phyloP scores from a whole-genome alignment of 345 rosid species.

The Eucalyptus curtisii region DNA sequence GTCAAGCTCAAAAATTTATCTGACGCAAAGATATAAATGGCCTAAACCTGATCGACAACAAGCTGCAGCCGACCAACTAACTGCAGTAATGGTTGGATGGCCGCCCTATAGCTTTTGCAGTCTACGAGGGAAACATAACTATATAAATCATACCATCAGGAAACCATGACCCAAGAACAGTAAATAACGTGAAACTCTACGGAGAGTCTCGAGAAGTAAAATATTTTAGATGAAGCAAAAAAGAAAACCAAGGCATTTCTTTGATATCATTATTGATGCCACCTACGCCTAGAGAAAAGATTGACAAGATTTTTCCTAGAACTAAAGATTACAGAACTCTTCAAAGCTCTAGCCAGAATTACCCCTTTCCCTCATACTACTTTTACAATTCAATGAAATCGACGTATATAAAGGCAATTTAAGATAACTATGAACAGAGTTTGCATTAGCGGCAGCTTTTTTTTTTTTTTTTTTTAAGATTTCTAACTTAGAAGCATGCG shows the following conservation, averaged over 20 bases:
- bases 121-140: slow-evolving; percentile 20
- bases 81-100: slow-evolving; percentile 44
- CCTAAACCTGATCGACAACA: slow-evolving; percentile 56
- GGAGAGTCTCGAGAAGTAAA: neutral
- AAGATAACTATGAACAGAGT: too few relatives aligned
- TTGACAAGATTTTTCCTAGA: neutral
- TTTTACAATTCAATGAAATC: neutral
- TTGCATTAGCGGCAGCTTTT: fast-evolving
- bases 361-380: neutral
- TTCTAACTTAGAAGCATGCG: too few relatives aligned
- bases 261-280: neutral
- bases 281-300: neutral
- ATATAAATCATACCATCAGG: neutral
- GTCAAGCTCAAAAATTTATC: neutral
- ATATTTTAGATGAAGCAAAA: neutral
- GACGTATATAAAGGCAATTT: fast-evolving
- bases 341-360: neutral
- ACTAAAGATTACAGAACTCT: neutral
- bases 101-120: slow-evolving; percentile 34
- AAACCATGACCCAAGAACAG: neutral
- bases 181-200: neutral
- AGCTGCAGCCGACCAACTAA: slow-evolving; percentile 79
- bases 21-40: neutral
- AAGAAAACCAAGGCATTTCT: neutral
- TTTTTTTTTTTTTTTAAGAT: neutral